Evolutionary conservation across 768 basidiomycete species (phyloP).

Genomic region (Pulveroboletus sp.): DNA sequence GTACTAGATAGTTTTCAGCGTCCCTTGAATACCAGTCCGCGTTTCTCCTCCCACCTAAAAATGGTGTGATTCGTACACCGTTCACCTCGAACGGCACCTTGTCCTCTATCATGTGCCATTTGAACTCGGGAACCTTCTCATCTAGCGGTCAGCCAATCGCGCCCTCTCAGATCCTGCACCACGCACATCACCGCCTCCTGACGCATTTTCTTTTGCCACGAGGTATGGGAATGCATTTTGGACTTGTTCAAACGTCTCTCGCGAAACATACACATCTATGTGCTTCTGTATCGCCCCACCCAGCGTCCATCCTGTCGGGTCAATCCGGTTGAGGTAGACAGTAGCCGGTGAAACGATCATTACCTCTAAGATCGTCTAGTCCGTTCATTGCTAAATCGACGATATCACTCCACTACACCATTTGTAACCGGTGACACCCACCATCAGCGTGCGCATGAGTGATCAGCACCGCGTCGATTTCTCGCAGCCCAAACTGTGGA

Average conservation of each 20-base stretch:
- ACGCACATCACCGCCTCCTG: constrained; percentile 75
- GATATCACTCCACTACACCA: background rate
- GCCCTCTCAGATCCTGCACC: background rate
- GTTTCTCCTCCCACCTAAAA: constrained; percentile 46
- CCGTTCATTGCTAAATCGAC: constrained; percentile 72
- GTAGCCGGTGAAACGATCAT: constrained; percentile 11
- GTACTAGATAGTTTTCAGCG: constrained; percentile 41
- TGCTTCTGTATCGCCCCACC: constrained; percentile 57
- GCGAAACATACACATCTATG: constrained; percentile 72
- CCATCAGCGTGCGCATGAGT: constrained; percentile 89
- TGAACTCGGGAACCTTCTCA: constrained; percentile 71
- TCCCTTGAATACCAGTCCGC: background rate
- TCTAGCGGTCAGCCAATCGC: background rate
- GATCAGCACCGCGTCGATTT: constrained; percentile 71
- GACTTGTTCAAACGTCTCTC: constrained; percentile 61
- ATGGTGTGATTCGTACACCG: constrained; percentile 60
- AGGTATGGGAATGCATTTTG: constrained; percentile 78
- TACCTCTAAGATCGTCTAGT: constrained; percentile 82
- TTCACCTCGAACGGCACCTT: constrained; percentile 62
- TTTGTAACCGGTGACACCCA: constrained; percentile 17
- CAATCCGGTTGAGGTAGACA: constrained; percentile 1
- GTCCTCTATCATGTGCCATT: constrained; percentile 78
- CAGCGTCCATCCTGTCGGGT: constrained; percentile 66
- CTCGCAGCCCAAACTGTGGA: constrained; percentile 69
- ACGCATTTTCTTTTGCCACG: constrained; percentile 67